phyloP scores from a whole-genome alignment of 164 flowering plant genomes.

The Cinnamomum chago region DNA sequence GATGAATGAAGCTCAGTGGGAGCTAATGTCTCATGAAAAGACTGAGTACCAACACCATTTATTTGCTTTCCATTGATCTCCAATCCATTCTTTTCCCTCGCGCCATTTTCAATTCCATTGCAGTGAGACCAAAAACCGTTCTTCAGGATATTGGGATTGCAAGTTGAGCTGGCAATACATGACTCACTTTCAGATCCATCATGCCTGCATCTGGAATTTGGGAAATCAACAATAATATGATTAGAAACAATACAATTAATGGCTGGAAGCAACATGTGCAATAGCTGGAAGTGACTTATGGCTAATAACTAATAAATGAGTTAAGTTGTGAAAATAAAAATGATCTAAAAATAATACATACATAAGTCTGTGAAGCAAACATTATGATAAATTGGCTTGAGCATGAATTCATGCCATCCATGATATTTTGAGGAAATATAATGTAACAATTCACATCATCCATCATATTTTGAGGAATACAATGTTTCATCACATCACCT shows the following conservation, averaged over 20 bases:
- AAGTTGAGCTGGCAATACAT: constrained; percentile 29
- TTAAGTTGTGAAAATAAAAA: no score
- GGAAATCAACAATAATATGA: not conserved
- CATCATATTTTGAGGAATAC: no score
- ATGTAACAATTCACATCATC: no score
- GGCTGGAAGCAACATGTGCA: not conserved
- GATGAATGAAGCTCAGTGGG: constrained; percentile 17
- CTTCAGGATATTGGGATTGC: constrained; percentile 20
- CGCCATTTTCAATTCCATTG: constrained; percentile 21
- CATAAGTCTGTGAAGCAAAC: not conserved
- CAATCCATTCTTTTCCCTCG: constrained; percentile 24
- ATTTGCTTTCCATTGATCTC: constrained; percentile 29
- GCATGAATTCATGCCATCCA: not conserved
- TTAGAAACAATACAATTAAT: not conserved
- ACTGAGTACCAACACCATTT: constrained; percentile 15
- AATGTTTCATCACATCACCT: no score
- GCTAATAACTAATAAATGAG: not conserved
- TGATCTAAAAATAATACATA: not conserved
- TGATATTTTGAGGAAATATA: not conserved
- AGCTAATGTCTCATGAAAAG: constrained; percentile 21
- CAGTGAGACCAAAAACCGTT: constrained; percentile 25
- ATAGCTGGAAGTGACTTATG: not conserved
- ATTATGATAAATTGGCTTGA: no score
- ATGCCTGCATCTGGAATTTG: constrained; percentile 30
- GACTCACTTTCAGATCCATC: constrained; percentile 50